Evolutionary conservation across 2,329 filamentous ascomycete genomes (phyloP).

Genomic region (Aspergillus brasiliensis): DNA sequence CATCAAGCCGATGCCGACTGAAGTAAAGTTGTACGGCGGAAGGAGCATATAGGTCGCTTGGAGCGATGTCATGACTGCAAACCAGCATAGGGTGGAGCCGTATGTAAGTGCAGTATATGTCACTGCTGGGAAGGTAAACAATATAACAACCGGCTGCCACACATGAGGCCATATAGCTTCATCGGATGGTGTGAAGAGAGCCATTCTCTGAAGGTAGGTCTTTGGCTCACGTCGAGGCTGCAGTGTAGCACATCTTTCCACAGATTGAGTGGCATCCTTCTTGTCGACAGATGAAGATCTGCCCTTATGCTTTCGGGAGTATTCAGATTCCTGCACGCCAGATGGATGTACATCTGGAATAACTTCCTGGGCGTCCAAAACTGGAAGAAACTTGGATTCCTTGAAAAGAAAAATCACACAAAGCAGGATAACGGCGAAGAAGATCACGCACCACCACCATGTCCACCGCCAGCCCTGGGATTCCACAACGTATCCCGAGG

Average conservation of each 20-base stretch:
- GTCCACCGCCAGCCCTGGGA: constrained; percentile 54
- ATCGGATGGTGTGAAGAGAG: constrained; percentile 8
- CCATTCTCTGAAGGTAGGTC: background rate
- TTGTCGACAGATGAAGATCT: background rate
- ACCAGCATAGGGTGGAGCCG: constrained; percentile 42
- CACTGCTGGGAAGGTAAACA: constrained; percentile 53
- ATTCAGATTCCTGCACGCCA: too few relatives aligned
- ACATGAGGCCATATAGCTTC: background rate
- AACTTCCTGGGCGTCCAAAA: background rate
- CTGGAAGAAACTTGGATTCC: constrained; percentile 36
- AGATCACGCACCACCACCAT: constrained; percentile 51
- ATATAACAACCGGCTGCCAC: constrained; percentile 1
- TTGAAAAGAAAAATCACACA: constrained; percentile 50
- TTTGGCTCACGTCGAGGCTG: background rate
- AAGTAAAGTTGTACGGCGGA: constrained; percentile 46
- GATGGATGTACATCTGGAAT: background rate
- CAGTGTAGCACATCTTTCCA: background rate
- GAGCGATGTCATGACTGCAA: constrained; percentile 41
- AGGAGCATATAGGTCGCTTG: constrained; percentile 40
- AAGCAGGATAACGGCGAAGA: constrained; percentile 42
- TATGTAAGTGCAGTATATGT: constrained; percentile 44
- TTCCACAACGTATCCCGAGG: constrained; percentile 35
- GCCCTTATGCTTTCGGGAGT: background rate
- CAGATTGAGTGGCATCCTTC: background rate
- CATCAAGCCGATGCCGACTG: constrained; percentile 43